Evolutionary conservation across 768 basidiomycete genomes (phyloP).

Genomic region (Xerocomus potaroensis): DNA sequence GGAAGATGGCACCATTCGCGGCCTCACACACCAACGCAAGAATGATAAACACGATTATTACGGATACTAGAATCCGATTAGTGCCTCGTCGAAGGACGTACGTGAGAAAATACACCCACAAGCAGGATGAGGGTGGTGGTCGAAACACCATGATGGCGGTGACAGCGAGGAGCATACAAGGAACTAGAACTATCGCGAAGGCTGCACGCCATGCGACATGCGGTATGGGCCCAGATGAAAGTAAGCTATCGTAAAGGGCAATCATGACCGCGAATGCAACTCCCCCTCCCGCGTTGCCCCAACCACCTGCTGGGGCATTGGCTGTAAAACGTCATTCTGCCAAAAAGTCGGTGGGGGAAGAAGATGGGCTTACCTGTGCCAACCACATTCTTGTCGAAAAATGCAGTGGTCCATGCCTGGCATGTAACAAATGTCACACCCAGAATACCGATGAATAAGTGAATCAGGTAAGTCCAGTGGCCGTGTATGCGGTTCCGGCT

Average conservation of each 20-base stretch:
- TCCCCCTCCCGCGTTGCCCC: slow-evolving; percentile 47
- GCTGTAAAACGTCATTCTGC: no score
- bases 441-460: slow-evolving; percentile 59
- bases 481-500: slow-evolving; percentile 45
- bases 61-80: slow-evolving; percentile 23
- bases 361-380: slow-evolving; percentile 27
- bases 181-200: slow-evolving; percentile 54
- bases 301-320: slow-evolving; percentile 54
- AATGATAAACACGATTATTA: slow-evolving; percentile 37
- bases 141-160: slow-evolving; percentile 36
- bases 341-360: no score
- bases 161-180: slow-evolving; percentile 44
- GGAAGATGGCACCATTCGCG: slow-evolving; percentile 48
- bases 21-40: slow-evolving; percentile 38
- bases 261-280: slow-evolving; percentile 57
- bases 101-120: slow-evolving; percentile 14
- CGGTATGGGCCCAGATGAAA: slow-evolving; percentile 33
- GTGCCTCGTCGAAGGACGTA: no score
- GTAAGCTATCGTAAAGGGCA: slow-evolving; percentile 41
- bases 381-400: slow-evolving; percentile 52
- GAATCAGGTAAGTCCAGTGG: slow-evolving; percentile 39
- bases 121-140: slow-evolving; percentile 16
- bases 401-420: slow-evolving; percentile 56
- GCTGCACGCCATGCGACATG: slow-evolving; percentile 51
- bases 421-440: slow-evolving; percentile 61